Conservation (phyloP, 192 early-diverging fungal genomes). For the Entomortierella beljakovae region DNA sequence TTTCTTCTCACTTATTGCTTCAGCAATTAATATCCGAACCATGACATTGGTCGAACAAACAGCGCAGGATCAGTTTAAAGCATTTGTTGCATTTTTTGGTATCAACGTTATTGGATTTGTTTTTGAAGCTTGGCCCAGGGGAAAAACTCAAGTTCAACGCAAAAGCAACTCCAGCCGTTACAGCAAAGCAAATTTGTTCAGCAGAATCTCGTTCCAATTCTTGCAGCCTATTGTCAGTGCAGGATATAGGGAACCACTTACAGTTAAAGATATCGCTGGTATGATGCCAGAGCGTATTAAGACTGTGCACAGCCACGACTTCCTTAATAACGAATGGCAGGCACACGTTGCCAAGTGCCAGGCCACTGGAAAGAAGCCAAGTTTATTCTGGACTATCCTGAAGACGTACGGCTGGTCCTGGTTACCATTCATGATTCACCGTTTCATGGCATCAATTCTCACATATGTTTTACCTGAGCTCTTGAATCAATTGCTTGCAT, state of each 20-base stretch:
- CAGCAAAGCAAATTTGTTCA: slow-evolving; percentile 51
- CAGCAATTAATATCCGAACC: slow-evolving; percentile 49
- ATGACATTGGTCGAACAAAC: slow-evolving; percentile 29
- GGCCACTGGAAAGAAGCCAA: slow-evolving; percentile 28
- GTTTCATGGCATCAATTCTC: slow-evolving; percentile 23
- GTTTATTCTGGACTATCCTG: slow-evolving; percentile 23
- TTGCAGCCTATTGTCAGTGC: slow-evolving; percentile 46
- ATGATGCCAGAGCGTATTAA: slow-evolving; percentile 41
- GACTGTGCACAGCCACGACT: slow-evolving; percentile 25
- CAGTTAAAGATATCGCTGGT: slow-evolving; percentile 40
- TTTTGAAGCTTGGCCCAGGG: slow-evolving; percentile 44
- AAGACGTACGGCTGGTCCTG: slow-evolving; percentile 21
- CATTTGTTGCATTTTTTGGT: slow-evolving; percentile 43
- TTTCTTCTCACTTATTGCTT: slow-evolving; percentile 23
- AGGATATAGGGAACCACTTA: slow-evolving; percentile 39
- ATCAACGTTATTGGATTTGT: slow-evolving; percentile 34
- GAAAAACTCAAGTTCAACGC: slow-evolving; percentile 15
- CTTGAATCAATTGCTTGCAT: slow-evolving; percentile 40
- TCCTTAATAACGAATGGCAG: slow-evolving; percentile 32
- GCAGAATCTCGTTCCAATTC: slow-evolving; percentile 45
- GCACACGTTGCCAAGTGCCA: slow-evolving; percentile 10
- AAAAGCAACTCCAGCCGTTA: slow-evolving; percentile 26
- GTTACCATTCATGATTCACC: slow-evolving; percentile 26
- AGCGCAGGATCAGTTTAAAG: slow-evolving; percentile 35
- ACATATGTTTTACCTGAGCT: slow-evolving; percentile 48